Evolutionary conservation across 2,329 filamentous ascomycete genomes (phyloP), one percentile per base, ranked within the genome.

Genomic region (Xylaria hypoxylon): DNA sequence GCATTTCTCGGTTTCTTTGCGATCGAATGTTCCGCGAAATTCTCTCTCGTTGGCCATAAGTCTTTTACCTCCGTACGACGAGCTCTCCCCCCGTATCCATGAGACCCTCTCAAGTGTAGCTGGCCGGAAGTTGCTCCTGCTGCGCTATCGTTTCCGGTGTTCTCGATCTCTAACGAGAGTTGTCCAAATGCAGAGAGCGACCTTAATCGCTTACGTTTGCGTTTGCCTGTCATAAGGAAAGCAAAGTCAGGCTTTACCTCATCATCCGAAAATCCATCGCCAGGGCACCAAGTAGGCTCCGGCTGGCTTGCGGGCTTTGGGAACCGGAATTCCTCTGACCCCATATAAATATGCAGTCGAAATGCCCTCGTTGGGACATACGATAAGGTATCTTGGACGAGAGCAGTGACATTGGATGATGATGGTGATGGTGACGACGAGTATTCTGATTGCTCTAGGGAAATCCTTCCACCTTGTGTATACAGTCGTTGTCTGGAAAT

Each of bases 221-320:
- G 67, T 44, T 67, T 71, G 10, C 70, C 69, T 5, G 69, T 69
- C 60, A 72, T 70, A 13, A 62, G 61, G 22, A 73, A 72, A 0
- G 62, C 22, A 47, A 72, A 72, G 33, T 68, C 62, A 3, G 75
- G 69, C 10, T 26, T 72, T 17, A 65, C 71, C 62, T 78, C 76
- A 7, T 74, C 73, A 3, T 53, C 72, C 7, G 76, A 76, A 58
- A 78, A 78, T 2, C 75, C 76, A 50, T 78, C 76, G 3, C 76
- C 76, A 50, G 68, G 35, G 3, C 58, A 55, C 75, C 75, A 77
- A 17, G 47, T n/a, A 1, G 67, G 58, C 47, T 74, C 66, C 10
- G 67, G 67, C 31, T 72, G 67, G 47, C 55, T 68, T 6, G 6
- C 70, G 40, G 69, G 19, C 59, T 77, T 74, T 50, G 73, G 71